Evolutionary conservation across 2,329 filamentous ascomycete genomes (phyloP).

Genomic region (Cladorrhinum sp.): DNA sequence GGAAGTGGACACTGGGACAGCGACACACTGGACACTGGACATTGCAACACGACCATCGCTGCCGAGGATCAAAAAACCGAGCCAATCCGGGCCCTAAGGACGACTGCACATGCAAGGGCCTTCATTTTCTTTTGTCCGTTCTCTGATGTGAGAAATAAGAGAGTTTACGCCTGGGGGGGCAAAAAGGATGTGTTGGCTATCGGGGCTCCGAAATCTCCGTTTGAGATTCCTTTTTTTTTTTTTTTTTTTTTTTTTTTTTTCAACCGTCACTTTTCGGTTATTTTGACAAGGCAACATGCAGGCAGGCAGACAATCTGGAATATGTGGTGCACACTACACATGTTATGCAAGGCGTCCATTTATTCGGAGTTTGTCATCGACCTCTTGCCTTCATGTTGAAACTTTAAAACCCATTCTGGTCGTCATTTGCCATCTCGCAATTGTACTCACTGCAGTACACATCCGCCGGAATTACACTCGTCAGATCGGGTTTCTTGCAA

Average conservation of each 20-base stretch:
- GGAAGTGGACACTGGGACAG: neutral
- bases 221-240: no score
- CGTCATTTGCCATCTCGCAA: no score
- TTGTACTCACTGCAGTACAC: no score
- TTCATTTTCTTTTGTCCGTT: neutral
- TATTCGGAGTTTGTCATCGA: neutral
- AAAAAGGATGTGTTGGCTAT: neutral
- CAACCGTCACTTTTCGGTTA: neutral
- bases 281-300: neutral
- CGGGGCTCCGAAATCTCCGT: neutral
- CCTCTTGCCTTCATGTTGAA: neutral
- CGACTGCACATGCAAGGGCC: neutral
- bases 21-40: neutral
- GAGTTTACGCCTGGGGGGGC: neutral
- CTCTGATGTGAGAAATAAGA: neutral
- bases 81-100: neutral
- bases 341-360: neutral
- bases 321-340: neutral
- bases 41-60: neutral
- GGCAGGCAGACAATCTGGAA: neutral
- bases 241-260: neutral
- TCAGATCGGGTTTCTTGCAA: no score
- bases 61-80: neutral
- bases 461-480: no score
- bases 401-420: neutral